These are phyloP conservation scores for Copromyces sp. DNA, from an alignment of 495 filamentous ascomycete species.

Conservation along the genomic window DNA sequence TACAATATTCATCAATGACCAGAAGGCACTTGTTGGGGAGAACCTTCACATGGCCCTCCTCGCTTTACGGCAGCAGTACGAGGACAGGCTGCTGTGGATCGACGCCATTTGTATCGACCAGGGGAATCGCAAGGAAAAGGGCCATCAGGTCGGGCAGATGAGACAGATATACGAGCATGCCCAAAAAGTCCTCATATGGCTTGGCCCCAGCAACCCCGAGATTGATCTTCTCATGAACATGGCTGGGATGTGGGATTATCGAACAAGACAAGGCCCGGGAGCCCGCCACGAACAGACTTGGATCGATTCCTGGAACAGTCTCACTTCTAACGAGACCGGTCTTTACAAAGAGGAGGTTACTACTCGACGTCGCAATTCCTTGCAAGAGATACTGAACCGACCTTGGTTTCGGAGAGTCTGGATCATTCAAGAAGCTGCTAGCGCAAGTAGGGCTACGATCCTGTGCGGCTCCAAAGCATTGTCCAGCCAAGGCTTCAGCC, in stretches of 20 bases:
- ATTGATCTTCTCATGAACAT: neutral
- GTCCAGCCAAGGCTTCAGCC: constrained; percentile 17
- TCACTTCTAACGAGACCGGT: neutral
- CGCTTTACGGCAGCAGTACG: neutral
- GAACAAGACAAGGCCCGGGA: neutral
- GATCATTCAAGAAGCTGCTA: constrained; percentile 15
- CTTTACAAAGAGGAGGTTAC: neutral
- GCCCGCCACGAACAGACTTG: rapidly evolving
- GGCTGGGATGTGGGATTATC: neutral
- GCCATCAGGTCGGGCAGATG: constrained; percentile 9
- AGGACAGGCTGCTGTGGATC: constrained; percentile 10
- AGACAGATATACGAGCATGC: constrained; percentile 2
- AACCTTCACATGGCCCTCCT: constrained; percentile 3
- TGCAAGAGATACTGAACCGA: neutral
- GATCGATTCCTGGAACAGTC: neutral
- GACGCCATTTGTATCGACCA: constrained; percentile 16
- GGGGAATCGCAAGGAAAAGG: constrained; percentile 3
- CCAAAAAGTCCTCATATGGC: constrained; percentile 3
- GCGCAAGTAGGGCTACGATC: neutral
- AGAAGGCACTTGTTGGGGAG: neutral
- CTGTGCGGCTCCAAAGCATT: constrained; percentile 19
- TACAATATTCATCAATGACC: neutral
- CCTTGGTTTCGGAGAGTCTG: constrained; percentile 16
- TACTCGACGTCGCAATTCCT: constrained; percentile 5
- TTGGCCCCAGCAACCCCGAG: neutral